Base-by-base conservation (phyloP, 495 filamentous ascomycete species). In the Apiosordaria backusii region DNA sequence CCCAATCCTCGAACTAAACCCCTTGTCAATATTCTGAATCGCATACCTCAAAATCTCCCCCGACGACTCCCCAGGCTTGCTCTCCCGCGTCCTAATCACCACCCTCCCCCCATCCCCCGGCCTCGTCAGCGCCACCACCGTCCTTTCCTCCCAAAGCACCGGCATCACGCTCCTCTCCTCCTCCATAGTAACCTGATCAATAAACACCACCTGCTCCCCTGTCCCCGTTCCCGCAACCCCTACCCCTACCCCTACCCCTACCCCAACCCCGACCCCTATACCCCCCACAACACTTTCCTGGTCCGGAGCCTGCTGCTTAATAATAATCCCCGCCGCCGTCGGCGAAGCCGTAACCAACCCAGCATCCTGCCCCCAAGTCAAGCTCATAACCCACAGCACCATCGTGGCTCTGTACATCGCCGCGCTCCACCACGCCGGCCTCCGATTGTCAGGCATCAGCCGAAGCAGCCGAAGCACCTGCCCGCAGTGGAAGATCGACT, bases 401-500 rank as follows among this genome's bases (percentile, higher is more conserved):
- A 86, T 72, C 6, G 77, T 78, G 2, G 78, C 83, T 10, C 84
- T 79, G 72, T 86, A 86, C 55, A 86, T 67, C 22, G 81, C 84
- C 3, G 76, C 77, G 24, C 82, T 69, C 82, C 84, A 86, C 85
- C 85, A 87, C 22, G 69, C 76, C 0, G 85, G 85, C 4, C 80
- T 76, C 6, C 75, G 69, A 27, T 79, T 72, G 10, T 70, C 71
- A 3, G 76, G 77, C 77, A 85, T 84, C 2, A 66, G 65, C 3
- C 80, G 74, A 29, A 88, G 64, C 1, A 86, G 77, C 4, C 84
- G 79, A 53, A 84, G 73, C 1, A 87, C 80, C 72, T 89, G 87
- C 1, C 87, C 86, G 70, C 80, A 84, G 71, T 88, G 86, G 74
- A 84, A 84, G 55, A 87, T 74, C 23, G 86, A 82, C 63, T 86